A percentile compares a stretch with the other conserved stretches of the same genome.
Evolutionary conservation across 306 rosid species (phyloP).

Genomic region (Bauhinia variegata): DNA sequence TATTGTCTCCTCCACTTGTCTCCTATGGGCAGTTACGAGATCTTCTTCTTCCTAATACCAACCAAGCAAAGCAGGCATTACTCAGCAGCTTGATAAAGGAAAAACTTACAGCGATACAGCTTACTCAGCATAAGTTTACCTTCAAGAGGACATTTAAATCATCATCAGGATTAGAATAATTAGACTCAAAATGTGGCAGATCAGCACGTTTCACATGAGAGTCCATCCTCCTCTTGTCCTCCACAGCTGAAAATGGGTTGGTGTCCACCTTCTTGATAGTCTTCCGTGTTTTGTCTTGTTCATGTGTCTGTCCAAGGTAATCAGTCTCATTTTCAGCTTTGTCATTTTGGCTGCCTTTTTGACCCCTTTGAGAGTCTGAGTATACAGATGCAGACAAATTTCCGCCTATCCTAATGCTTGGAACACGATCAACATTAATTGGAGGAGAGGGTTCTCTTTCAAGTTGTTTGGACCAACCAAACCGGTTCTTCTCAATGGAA

Average conservation of each 20-base stretch:
- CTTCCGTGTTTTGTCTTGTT: conserved; percentile 51
- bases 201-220: conserved; percentile 48
- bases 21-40: conserved; percentile 79
- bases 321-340: conserved; percentile 52
- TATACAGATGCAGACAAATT: conserved; percentile 49
- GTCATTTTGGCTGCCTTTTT: conserved; percentile 55
- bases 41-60: conserved; percentile 85
- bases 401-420: conserved; percentile 67
- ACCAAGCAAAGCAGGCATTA: conserved; percentile 32
- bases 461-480: conserved; percentile 75
- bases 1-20: conserved; percentile 91
- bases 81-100: conserved; percentile 26
- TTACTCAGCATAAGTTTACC: conserved; percentile 49
- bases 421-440: conserved; percentile 51
- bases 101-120: neutral
- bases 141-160: conserved; percentile 71
- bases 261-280: conserved; percentile 49
- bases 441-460: conserved; percentile 76
- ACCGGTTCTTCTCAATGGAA: conserved; percentile 62
- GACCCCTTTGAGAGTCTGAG: conserved; percentile 58
- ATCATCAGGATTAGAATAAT: conserved; percentile 53
- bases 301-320: conserved; percentile 51
- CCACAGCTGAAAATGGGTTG: conserved; percentile 43
- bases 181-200: conserved; percentile 44
- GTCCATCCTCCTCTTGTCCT: conserved; percentile 54